Evolutionary conservation across 148 eudicot genomes (phyloP).

Genomic region (Cornus florida): DNA sequence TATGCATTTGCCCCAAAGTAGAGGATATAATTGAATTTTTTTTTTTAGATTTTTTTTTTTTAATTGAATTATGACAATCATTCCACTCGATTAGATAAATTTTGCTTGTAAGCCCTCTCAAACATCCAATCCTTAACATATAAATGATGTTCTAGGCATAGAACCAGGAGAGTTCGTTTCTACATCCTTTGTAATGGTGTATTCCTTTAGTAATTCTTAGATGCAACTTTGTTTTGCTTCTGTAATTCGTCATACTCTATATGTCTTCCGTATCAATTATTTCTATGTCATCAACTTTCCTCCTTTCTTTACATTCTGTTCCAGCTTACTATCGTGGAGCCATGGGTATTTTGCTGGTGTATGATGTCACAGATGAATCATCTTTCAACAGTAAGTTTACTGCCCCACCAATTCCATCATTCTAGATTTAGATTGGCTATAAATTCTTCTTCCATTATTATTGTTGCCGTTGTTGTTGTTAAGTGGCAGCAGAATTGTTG

Average conservation of each 20-base stretch:
- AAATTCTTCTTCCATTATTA: neutral
- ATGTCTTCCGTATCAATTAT: neutral
- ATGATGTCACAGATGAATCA: slow-evolving; percentile 38
- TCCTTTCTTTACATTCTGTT: neutral
- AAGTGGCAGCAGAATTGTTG: neutral
- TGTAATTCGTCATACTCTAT: neutral
- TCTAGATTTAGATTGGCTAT: neutral
- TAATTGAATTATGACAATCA: neutral
- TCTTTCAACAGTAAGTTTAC: slow-evolving; percentile 32
- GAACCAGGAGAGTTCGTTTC: neutral
- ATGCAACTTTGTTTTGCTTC: neutral
- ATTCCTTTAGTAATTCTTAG: neutral
- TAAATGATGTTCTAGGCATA: neutral
- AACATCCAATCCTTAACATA: neutral
- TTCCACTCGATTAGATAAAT: neutral
- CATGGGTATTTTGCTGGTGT: slow-evolving; percentile 39
- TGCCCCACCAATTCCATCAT: neutral
- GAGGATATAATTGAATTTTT: neutral
- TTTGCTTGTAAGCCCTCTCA: neutral
- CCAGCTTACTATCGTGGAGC: slow-evolving; percentile 45
- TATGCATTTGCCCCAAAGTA: neutral
- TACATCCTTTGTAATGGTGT: neutral
- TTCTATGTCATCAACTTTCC: neutral
- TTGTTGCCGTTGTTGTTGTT: neutral
- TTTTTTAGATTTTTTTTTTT: neutral